phyloP scores from a whole-genome alignment of 2,329 filamentous ascomycete genomes.

The Penicillium sp. region DNA sequence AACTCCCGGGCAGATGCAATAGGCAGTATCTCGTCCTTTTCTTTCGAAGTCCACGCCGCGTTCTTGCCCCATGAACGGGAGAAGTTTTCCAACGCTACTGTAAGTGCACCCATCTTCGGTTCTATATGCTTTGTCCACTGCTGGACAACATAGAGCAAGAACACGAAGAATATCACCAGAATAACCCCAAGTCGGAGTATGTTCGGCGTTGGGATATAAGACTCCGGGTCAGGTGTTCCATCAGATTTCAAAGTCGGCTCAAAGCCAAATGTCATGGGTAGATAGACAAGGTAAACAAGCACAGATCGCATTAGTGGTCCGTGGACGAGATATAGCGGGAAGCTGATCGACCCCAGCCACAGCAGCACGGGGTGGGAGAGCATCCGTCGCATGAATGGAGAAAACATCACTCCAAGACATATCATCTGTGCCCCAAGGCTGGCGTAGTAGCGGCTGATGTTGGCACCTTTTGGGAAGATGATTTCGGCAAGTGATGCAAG shows the following conservation, averaged over 20 bases:
- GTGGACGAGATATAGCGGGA: conserved; percentile 64
- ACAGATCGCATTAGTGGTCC: conserved; percentile 60
- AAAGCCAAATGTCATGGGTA: conserved; percentile 33
- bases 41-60: neutral
- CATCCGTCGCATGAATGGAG: conserved; percentile 50
- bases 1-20: neutral
- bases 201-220: conserved; percentile 38
- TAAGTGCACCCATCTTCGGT: conserved; percentile 45
- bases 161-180: conserved; percentile 48
- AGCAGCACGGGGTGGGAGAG: conserved; percentile 57
- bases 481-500: conserved; percentile 16
- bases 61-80: conserved; percentile 19
- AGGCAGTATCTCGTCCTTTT: neutral
- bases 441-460: conserved; percentile 52
- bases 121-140: conserved; percentile 57
- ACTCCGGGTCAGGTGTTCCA: conserved; percentile 31
- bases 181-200: conserved; percentile 39
- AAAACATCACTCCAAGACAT: conserved; percentile 54
- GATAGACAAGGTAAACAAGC: conserved; percentile 60
- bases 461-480: conserved; percentile 39
- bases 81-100: conserved; percentile 25
- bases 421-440: conserved; percentile 51
- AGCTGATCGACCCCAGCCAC: conserved; percentile 63
- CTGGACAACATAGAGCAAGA: conserved; percentile 49
- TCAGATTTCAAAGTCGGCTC: conserved; percentile 7